Percentiles rank a stretch among this genome's conserved stretches.
These are phyloP conservation scores for Tetraselmis chui DNA, from an alignment of 139 green algal species.

Conservation along the genomic window DNA sequence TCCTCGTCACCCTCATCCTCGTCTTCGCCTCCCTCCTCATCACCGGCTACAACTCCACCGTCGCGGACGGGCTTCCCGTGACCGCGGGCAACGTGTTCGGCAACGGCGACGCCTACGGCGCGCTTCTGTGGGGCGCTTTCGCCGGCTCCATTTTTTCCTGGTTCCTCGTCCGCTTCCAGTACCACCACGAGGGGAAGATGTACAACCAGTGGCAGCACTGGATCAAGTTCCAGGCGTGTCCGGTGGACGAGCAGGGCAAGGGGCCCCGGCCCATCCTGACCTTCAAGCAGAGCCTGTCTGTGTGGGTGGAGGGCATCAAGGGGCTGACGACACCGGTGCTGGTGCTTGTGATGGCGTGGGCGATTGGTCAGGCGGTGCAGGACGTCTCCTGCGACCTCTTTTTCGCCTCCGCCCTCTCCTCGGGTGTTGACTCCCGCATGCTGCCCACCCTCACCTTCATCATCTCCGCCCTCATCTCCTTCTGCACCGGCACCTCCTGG, in stretches of 20 bases:
- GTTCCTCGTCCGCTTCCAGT: constrained; percentile 12
- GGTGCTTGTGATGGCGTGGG: constrained; percentile 20
- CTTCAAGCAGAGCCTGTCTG: constrained; percentile 11
- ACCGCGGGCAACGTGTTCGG: constrained; percentile 18
- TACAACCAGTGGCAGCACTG: constrained; percentile 7
- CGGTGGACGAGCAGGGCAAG: too few species aligned
- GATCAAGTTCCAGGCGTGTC: constrained; percentile 5
- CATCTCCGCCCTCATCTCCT: constrained; percentile 19
- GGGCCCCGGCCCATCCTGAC: too few species aligned
- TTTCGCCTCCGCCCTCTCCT: constrained; percentile 5
- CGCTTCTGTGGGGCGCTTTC: constrained; percentile 15
- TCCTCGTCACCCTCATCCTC: constrained; percentile 6
- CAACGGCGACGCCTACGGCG: constrained; percentile 12
- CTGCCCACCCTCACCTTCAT: constrained; percentile 24
- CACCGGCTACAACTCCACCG: background rate
- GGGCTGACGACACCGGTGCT: constrained; percentile 3
- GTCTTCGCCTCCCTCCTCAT: too few species aligned
- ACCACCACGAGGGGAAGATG: constrained; percentile 6
- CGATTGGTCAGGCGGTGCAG: constrained; percentile 18
- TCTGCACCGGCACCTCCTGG: constrained; percentile 16
- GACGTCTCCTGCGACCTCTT: constrained; percentile 9
- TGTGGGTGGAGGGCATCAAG: constrained; percentile 18
- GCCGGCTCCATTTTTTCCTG: constrained; percentile 7
- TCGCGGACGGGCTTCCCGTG: constrained; percentile 10
- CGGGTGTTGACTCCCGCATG: constrained; percentile 1